Base-by-base conservation (phyloP, 495 filamentous ascomycete genomes). In the Hypomontagnella monticulosa region DNA sequence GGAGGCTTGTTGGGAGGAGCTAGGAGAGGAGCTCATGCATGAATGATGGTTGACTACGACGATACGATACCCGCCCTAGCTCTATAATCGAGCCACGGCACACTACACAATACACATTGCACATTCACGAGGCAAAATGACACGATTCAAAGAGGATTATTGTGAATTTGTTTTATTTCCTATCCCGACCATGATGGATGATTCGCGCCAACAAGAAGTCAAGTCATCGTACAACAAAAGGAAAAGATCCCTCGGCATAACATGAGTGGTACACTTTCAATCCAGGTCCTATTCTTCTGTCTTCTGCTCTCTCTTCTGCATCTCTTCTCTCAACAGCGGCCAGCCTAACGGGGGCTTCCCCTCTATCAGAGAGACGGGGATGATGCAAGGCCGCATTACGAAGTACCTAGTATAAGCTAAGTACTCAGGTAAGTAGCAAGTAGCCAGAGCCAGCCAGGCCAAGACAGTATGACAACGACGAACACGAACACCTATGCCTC, bases 161-260 rank as follows among this genome's bases (percentile, higher is more conserved):
- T 42, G 53, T 69, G 56, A 70, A 71, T 66, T 67, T 70, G n/a
- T 53, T 73, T 71, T 63, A 71, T 75, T 69, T 75, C 69, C 69
- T 74, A 75, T 65, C 67, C 71, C 63, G 38, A 42, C 74, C 70
- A 67, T 69, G 68, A 62, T 63, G 46, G 43, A 61, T 66, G 57
- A 47, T 60, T 59, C 33, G 38, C 33, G 42, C 11, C 55, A 70
- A 66, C 70, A 53, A 53, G 49, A 53, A 53, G 36, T 38, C 50
- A n/a, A 65, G 57, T 51, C 57, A 65, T 69, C 55, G 56, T 66
- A 71, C 64, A 73, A 71, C 57, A 64, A 61, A 67, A 69, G 54
- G 60, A 66, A 62, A 67, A 61, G 66, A 69, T 61, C 30, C 47
- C 48, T 42, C 67, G 57, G 48, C 47, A 63, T 60, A 61, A 58